phyloP scores from a whole-genome alignment of 1,284 basidiomycete species.

The Cutaneotrichosporon daszewskae region DNA sequence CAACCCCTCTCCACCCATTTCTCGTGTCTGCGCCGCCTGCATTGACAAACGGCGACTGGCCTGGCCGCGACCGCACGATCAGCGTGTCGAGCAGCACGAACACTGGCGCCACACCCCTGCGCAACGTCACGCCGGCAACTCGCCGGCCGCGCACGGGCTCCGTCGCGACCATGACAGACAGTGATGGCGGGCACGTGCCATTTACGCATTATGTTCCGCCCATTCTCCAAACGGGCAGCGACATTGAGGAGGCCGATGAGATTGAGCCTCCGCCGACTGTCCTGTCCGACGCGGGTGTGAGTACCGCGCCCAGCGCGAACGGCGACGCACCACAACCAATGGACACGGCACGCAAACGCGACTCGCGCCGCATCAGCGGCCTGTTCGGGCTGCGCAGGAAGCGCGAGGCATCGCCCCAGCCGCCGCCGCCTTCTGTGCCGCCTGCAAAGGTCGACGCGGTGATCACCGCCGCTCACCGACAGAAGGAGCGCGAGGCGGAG shows the following conservation, averaged over 20 bases:
- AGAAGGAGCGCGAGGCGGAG: constrained; percentile 19
- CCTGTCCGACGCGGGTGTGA: not conserved
- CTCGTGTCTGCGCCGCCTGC: constrained; percentile 38
- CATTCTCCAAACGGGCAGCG: not conserved
- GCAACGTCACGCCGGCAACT: constrained; percentile 6
- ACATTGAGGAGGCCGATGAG: constrained; percentile 19
- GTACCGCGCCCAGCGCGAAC: not conserved
- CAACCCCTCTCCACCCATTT: constrained; percentile 21
- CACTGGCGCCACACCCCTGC: not conserved
- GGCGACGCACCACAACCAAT: no score
- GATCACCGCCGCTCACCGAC: not conserved
- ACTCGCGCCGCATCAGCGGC: constrained; percentile 14
- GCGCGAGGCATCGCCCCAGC: constrained; percentile 4
- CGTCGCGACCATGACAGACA: constrained; percentile 6
- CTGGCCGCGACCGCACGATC: constrained; percentile 13
- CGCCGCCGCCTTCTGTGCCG: not conserved
- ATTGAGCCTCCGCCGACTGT: not conserved
- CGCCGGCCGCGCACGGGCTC: constrained; percentile 5
- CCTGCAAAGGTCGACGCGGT: not conserved
- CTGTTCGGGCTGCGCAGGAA: constrained; percentile 14
- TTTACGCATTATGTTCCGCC: constrained; percentile 33
- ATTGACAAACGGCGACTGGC: constrained; percentile 20
- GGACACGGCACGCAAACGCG: no score
- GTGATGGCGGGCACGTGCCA: constrained; percentile 31
- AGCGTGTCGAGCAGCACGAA: constrained; percentile 6